Conservation (phyloP, 75 land plant genomes). For the Isoetes taiwanensis region DNA sequence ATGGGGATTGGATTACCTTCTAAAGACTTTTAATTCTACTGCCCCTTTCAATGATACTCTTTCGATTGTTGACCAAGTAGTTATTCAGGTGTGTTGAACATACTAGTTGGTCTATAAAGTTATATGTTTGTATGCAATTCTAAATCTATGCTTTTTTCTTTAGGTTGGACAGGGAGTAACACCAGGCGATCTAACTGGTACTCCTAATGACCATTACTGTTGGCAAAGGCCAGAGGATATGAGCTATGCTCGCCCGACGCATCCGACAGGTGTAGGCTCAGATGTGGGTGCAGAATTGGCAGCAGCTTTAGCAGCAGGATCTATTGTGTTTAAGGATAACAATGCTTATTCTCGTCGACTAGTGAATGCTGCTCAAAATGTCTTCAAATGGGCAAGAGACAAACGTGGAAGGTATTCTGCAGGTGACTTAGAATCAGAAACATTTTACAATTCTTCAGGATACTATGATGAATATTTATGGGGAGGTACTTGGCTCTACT, state of each 20-base stretch:
- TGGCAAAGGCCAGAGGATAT: constrained; percentile 89
- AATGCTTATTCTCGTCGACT: not conserved
- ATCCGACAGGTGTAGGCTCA: constrained; percentile 22
- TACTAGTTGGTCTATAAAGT: too few species aligned
- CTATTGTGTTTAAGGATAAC: too few species aligned
- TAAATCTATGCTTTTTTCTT: too few species aligned
- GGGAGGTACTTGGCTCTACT: not conserved
- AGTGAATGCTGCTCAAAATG: not conserved
- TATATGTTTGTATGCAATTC: too few species aligned
- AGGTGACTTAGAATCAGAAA: not conserved
- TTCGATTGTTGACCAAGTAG: too few species aligned
- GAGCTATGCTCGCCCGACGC: constrained; percentile 52
- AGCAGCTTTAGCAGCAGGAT: too few species aligned
- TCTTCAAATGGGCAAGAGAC: not conserved
- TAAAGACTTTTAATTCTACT: constrained; percentile 9
- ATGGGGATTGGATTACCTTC: constrained; percentile 12
- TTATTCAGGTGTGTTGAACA: too few species aligned
- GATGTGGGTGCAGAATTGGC: too few species aligned
- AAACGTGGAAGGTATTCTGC: not conserved
- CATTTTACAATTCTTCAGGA: not conserved
- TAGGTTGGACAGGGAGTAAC: constrained; percentile 43
- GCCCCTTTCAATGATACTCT: too few species aligned
- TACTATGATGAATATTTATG: constrained; percentile 5
- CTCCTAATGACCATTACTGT: constrained; percentile 69
- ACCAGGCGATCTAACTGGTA: constrained; percentile 16